phyloP scores from a whole-genome alignment of 352 stramenopile species.

The Phytophthora meadii region DNA sequence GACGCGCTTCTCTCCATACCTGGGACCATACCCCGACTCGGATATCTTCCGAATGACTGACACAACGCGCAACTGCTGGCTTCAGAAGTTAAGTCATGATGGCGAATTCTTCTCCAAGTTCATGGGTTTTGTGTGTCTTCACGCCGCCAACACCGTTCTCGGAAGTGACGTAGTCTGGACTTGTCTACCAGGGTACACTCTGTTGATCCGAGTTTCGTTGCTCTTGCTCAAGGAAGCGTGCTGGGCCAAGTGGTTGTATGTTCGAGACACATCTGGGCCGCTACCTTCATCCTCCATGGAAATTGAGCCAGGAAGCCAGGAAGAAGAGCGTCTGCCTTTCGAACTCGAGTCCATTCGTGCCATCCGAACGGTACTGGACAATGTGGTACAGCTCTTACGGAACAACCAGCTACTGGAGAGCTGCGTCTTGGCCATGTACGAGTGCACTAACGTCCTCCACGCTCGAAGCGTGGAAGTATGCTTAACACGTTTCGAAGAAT shows the following conservation, averaged over 20 bases:
- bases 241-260: conserved; percentile 68
- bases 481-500: conserved; percentile 70
- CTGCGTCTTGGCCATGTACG: conserved; percentile 71
- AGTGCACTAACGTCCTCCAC: conserved; percentile 78
- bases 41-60: conserved; percentile 70
- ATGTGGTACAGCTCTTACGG: conserved; percentile 57
- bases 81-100: conserved; percentile 65
- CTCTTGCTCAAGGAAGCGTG: conserved; percentile 73
- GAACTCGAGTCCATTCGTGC: conserved; percentile 56
- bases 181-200: conserved; percentile 63
- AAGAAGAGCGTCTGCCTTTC: conserved; percentile 49
- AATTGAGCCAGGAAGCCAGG: conserved; percentile 31
- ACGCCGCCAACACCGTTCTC: conserved; percentile 51
- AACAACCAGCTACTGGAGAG: conserved; percentile 73
- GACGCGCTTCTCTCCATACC: conserved; percentile 64
- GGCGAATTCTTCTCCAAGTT: conserved; percentile 81
- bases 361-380: conserved; percentile 63
- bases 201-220: conserved; percentile 65
- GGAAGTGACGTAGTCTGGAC: conserved; percentile 52
- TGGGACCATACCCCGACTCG: conserved; percentile 54
- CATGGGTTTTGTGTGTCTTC: conserved; percentile 63
- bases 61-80: conserved; percentile 45
- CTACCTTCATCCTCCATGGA: conserved; percentile 40
- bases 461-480: conserved; percentile 68
- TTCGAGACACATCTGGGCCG: conserved; percentile 55